Percentiles rank a stretch among this genome's conserved stretches.
Conservation (phyloP, 1,284 basidiomycete genomes). For the Bondarzewia mesenterica region DNA sequence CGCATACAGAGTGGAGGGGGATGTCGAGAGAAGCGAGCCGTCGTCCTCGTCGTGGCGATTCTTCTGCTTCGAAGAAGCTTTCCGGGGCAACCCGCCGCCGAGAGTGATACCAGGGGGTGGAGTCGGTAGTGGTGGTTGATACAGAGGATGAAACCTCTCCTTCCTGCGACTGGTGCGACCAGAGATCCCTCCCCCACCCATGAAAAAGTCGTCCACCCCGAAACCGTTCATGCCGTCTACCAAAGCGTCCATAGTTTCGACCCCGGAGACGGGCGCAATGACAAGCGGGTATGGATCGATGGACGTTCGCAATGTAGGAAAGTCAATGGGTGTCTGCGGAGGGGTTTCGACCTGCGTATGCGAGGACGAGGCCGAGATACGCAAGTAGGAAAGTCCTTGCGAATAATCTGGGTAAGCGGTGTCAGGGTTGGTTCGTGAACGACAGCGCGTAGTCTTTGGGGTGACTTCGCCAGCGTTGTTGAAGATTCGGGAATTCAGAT, state of each 20-base stretch:
- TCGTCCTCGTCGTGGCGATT: constrained; percentile 44
- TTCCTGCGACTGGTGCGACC: constrained; percentile 41
- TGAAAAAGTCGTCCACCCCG: constrained; percentile 42
- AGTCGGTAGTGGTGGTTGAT: constrained; percentile 71
- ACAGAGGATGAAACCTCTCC: constrained; percentile 50
- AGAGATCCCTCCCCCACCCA: constrained; percentile 30
- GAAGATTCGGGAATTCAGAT: background rate
- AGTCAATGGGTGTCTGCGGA: constrained; percentile 60
- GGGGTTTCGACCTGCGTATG: constrained; percentile 51
- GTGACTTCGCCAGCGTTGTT: constrained; percentile 12
- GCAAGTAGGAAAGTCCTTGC: constrained; percentile 29
- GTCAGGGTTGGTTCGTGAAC: constrained; percentile 48
- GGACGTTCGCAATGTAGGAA: constrained; percentile 28
- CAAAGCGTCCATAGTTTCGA: constrained; percentile 78
- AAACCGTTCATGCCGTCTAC: constrained; percentile 77
- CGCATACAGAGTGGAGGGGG: constrained; percentile 7
- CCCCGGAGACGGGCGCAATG: constrained; percentile 67
- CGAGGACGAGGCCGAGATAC: constrained; percentile 57
- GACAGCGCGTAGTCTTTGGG: constrained; percentile 22
- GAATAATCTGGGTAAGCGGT: constrained; percentile 33
- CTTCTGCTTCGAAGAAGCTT: constrained; percentile 24
- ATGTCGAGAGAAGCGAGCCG: constrained; percentile 16
- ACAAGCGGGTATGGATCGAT: constrained; percentile 53
- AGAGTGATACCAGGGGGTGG: constrained; percentile 75
- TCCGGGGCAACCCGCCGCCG: constrained; percentile 48